Evolutionary conservation across 306 rosid genomes (phyloP).

Genomic region (Prunus davidiana): DNA sequence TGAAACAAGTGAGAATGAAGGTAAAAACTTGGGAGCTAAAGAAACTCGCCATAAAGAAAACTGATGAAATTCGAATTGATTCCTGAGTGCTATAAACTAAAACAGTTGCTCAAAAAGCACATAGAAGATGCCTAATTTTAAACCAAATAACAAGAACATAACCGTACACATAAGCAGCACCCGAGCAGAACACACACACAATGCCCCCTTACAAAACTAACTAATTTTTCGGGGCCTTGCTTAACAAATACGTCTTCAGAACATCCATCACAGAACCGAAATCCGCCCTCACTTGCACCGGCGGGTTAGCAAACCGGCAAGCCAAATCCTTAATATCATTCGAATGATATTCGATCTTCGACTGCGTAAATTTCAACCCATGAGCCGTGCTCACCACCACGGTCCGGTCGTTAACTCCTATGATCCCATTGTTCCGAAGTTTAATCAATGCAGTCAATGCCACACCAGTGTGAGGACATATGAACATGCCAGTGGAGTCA

Average conservation of each 20-base stretch:
- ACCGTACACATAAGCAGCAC: slow-evolving; percentile 6
- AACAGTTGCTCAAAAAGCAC: slow-evolving; percentile 7
- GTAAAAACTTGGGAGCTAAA: slow-evolving; percentile 23
- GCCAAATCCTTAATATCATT: slow-evolving; percentile 65
- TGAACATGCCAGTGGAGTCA: slow-evolving; percentile 83
- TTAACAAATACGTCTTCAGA: slow-evolving; percentile 69
- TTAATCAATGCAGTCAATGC: slow-evolving; percentile 76
- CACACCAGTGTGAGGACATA: slow-evolving; percentile 93
- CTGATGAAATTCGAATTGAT: neutral
- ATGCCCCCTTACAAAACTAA: slow-evolving; percentile 24
- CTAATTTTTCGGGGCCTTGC: slow-evolving; percentile 60
- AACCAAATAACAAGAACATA: slow-evolving; percentile 2
- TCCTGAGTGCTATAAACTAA: slow-evolving; percentile 2
- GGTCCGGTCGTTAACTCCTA: slow-evolving; percentile 61
- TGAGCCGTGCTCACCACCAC: slow-evolving; percentile 92
- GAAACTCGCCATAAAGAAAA: slow-evolving; percentile 9
- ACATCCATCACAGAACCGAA: slow-evolving; percentile 91
- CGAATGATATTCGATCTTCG: slow-evolving; percentile 83
- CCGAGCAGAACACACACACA: slow-evolving; percentile 15
- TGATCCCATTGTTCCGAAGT: slow-evolving; percentile 65
- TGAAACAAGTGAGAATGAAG: slow-evolving; percentile 11
- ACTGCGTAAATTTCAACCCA: slow-evolving; percentile 84
- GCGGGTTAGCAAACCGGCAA: slow-evolving; percentile 76
- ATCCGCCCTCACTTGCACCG: slow-evolving; percentile 70
- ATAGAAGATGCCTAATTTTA: neutral